These are phyloP conservation scores for Acacia melanoxylon DNA, from an alignment of 306 rosid species.

Conservation along the genomic window DNA sequence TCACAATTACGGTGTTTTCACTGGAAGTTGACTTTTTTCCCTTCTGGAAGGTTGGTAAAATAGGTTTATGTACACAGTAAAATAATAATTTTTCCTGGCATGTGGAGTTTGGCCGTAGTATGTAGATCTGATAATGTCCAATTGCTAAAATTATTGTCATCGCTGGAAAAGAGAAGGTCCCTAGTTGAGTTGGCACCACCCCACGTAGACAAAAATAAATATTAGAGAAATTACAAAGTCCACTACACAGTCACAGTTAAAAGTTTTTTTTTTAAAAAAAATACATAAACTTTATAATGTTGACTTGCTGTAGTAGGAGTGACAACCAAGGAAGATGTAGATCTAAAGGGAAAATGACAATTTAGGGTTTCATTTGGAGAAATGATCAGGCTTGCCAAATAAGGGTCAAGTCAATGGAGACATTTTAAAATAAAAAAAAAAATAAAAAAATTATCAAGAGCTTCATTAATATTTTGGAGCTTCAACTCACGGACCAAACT, in stretches of 20 bases:
- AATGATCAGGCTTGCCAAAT: not conserved
- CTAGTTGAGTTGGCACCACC: not conserved
- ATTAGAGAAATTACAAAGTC: not conserved
- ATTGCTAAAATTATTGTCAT: not conserved
- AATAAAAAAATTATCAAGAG: not conserved
- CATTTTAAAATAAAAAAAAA: no score
- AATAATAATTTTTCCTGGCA: not conserved
- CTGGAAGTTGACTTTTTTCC: not conserved
- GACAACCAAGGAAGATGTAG: not conserved
- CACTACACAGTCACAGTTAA: not conserved
- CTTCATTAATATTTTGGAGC: not conserved
- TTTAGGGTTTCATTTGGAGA: not conserved
- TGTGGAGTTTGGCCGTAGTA: not conserved
- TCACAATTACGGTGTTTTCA: not conserved
- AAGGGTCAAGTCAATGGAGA: not conserved
- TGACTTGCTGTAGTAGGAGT: not conserved
- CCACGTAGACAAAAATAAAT: not conserved
- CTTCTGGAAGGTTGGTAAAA: not conserved
- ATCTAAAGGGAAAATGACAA: not conserved
- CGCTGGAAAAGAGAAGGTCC: not conserved
- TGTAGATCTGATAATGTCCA: not conserved
- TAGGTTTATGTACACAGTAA: not conserved
- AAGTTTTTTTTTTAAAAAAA: not conserved
- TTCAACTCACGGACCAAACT: not conserved
- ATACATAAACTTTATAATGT: not conserved